Evolutionary conservation across 495 filamentous ascomycete species (phyloP).

Genomic region (Neurospora sp.): DNA sequence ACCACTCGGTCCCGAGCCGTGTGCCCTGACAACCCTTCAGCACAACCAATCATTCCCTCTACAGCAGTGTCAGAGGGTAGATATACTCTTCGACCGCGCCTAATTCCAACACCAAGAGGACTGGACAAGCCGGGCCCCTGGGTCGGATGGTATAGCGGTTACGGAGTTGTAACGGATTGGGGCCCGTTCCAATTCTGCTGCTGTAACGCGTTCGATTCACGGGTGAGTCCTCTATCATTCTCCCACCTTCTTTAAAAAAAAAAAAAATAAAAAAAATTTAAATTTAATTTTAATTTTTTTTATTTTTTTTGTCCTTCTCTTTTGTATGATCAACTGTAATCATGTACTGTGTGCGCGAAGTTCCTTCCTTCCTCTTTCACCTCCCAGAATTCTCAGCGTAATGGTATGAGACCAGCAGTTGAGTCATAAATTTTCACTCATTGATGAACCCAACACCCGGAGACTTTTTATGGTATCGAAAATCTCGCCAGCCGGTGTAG

Average conservation of each 20-base stretch:
- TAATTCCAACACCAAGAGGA: not conserved
- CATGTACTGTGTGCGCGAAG: not conserved
- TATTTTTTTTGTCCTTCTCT: not conserved
- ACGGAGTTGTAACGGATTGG: not conserved
- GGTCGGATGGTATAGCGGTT: not conserved
- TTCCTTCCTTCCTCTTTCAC: not conserved
- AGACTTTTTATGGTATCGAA: not conserved
- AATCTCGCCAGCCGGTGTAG: not conserved
- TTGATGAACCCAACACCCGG: not conserved
- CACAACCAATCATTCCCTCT: not conserved
- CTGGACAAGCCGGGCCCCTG: not conserved
- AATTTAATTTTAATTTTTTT: not conserved
- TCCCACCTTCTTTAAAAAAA: not conserved
- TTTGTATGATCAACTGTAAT: not conserved
- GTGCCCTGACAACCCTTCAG: not conserved
- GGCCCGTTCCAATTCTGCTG: not conserved
- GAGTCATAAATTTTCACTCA: not conserved
- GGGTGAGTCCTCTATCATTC: not conserved
- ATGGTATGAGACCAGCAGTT: not conserved
- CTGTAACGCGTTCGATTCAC: not conserved
- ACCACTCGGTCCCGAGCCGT: not conserved
- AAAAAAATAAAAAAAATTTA: too few species aligned
- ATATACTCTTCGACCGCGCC: not conserved
- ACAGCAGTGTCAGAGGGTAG: not conserved
- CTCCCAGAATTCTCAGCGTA: not conserved